A percentile compares a stretch with the other conserved stretches of the same genome.
These are phyloP conservation scores for Rutstroemia sp. DNA, from an alignment of 2,329 filamentous ascomycete species.

Conservation along the genomic window DNA sequence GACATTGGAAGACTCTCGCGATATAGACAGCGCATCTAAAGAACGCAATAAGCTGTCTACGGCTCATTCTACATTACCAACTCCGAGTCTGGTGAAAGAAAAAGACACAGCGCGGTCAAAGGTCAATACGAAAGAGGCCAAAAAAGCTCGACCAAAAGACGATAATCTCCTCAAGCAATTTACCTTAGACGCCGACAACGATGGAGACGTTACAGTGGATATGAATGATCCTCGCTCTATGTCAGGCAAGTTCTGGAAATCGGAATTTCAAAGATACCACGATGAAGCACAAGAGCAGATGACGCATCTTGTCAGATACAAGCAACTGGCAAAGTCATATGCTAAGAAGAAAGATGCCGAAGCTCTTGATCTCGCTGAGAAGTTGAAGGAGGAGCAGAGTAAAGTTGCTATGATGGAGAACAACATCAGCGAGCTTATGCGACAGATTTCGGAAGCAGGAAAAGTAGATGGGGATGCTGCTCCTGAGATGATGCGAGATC, in stretches of 20 bases:
- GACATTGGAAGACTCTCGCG: constrained; percentile 38
- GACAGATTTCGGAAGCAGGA: constrained; percentile 39
- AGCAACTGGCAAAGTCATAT: constrained; percentile 71
- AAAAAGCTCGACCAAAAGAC: constrained; percentile 11
- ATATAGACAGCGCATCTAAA: constrained; percentile 21
- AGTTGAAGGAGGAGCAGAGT: constrained; percentile 60
- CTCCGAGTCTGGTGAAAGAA: background rate
- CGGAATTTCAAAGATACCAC: constrained; percentile 67
- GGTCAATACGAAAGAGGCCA: background rate
- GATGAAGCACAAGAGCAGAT: constrained; percentile 65
- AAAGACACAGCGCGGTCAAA: background rate
- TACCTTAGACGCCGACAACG: constrained; percentile 32
- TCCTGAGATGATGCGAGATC: constrained; percentile 42
- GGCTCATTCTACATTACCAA: background rate
- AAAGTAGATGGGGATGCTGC: constrained; percentile 38
- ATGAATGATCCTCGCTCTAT: constrained; percentile 67
- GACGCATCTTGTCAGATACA: constrained; percentile 71
- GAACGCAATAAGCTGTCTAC: constrained; percentile 1
- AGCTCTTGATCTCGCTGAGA: constrained; percentile 56
- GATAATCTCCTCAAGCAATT: constrained; percentile 13
- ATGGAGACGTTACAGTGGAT: constrained; percentile 60
- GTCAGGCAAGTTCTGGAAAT: constrained; percentile 75
- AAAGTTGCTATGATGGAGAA: constrained; percentile 58
- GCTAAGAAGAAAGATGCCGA: constrained; percentile 72
- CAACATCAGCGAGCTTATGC: constrained; percentile 51